phyloP scores from a whole-genome alignment of 169 alveolate genomes.

The Eimeria tenella region DNA sequence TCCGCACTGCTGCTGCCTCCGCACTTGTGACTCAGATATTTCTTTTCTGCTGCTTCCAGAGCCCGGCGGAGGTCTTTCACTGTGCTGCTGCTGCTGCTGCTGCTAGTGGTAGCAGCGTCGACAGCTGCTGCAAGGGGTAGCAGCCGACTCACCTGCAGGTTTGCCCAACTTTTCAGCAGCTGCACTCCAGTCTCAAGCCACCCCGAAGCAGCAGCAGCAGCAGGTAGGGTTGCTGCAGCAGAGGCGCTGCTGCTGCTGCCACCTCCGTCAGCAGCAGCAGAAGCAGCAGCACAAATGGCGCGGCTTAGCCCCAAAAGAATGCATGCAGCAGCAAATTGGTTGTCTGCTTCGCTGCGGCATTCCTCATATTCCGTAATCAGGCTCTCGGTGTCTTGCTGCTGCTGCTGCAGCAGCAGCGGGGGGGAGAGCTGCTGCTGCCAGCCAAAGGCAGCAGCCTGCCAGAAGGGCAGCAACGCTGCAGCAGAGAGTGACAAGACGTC shows the following conservation, averaged over 20 bases:
- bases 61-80: constrained; percentile 37
- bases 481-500: constrained; percentile 10
- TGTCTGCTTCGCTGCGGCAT: constrained; percentile 61
- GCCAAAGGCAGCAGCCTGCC: constrained; percentile 41
- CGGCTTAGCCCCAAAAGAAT: constrained; percentile 9
- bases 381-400: background rate
- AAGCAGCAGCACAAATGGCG: constrained; percentile 26
- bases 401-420: background rate
- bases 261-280: constrained; percentile 39
- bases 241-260: background rate
- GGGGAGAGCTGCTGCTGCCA: background rate
- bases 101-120: background rate
- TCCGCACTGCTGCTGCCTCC: background rate
- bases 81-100: constrained; percentile 43
- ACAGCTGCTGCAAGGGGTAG: constrained; percentile 61
- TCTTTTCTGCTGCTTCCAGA: constrained; percentile 15
- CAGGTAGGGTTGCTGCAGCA: background rate
- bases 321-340: constrained; percentile 38
- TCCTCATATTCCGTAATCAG: constrained; percentile 36
- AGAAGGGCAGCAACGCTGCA: constrained; percentile 68
- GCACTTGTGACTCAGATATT: background rate
- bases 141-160: constrained; percentile 9
- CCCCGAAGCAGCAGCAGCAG: constrained; percentile 26
- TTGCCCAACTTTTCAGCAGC: constrained; percentile 16
- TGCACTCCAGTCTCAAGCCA: constrained; percentile 43